These are phyloP conservation scores for Tephrocybe sp. DNA, from an alignment of 768 basidiomycete species.

Conservation along the genomic window DNA sequence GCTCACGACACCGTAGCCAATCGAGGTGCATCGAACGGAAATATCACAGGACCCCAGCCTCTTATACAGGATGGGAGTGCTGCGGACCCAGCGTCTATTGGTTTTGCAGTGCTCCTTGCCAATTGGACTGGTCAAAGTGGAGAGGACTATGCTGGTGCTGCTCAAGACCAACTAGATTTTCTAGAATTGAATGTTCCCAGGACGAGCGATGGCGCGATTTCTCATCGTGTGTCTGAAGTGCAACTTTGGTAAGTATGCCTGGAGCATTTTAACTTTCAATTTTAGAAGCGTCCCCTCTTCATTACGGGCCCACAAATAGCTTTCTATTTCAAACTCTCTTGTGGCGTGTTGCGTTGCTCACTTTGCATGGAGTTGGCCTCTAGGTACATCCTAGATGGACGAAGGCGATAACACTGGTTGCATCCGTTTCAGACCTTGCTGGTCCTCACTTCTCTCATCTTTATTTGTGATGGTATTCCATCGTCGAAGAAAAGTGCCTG, in stretches of 20 bases:
- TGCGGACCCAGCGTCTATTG: conserved; percentile 81
- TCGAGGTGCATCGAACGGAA: conserved; percentile 40
- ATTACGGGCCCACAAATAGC: not conserved
- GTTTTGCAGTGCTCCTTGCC: conserved; percentile 60
- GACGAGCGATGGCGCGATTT: conserved; percentile 76
- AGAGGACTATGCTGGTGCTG: conserved; percentile 61
- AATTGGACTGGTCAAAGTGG: conserved; percentile 45
- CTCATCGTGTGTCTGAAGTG: conserved; percentile 65
- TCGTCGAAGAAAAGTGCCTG: too few species aligned
- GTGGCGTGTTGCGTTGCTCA: too few species aligned
- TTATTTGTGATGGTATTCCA: too few species aligned
- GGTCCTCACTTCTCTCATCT: too few species aligned
- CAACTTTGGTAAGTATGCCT: conserved; percentile 60
- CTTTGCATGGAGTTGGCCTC: too few species aligned
- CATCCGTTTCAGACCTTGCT: too few species aligned
- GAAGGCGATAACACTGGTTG: too few species aligned
- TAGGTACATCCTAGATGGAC: too few species aligned
- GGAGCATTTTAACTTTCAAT: conserved; percentile 7
- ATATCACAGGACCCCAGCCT: conserved; percentile 50
- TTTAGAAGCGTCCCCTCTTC: not conserved
- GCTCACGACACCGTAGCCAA: conserved; percentile 45
- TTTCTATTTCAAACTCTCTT: too few species aligned
- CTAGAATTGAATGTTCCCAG: conserved; percentile 54
- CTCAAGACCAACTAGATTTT: conserved; percentile 62
- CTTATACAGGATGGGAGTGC: conserved; percentile 56